Evolutionary conservation across 148 eudicot genomes (phyloP).

Genomic region (Vaccinium macrocarpon): DNA sequence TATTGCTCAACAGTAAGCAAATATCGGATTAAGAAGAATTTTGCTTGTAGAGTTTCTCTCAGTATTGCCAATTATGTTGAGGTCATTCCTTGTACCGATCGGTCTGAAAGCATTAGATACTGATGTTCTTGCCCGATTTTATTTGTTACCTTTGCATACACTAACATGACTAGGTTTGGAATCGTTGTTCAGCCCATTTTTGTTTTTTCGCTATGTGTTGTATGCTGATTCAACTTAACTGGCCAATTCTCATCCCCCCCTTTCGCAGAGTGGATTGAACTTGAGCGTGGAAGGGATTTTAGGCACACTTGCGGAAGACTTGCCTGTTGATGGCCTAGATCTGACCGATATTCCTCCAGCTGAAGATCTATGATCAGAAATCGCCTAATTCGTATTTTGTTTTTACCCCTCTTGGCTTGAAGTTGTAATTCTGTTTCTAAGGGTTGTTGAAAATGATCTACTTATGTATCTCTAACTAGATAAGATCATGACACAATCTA

Average conservation of each 20-base stretch:
- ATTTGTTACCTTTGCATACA: background rate
- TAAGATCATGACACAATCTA: background rate
- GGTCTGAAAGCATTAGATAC: background rate
- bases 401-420: background rate
- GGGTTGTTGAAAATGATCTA: background rate
- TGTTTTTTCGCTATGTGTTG: background rate
- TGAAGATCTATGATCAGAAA: slow-evolving; percentile 36
- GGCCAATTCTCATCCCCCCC: background rate
- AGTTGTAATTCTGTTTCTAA: background rate
- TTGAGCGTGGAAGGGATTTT: slow-evolving; percentile 75
- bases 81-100: background rate
- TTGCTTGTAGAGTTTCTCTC: background rate
- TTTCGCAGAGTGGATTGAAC: slow-evolving; percentile 80
- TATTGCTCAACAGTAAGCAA: background rate
- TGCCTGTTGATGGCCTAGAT: slow-evolving; percentile 77
- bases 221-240: background rate
- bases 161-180: background rate
- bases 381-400: background rate
- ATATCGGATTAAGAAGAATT: background rate
- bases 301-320: slow-evolving; percentile 59
- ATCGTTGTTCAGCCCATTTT: background rate
- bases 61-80: background rate
- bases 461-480: background rate
- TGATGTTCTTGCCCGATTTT: background rate
- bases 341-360: slow-evolving; percentile 62